A percentile compares a stretch with the other conserved stretches of the same genome.
These are phyloP conservation scores for Dactylellina haptotyla DNA, from an alignment of 2,329 filamentous ascomycete genomes.

Conservation along the genomic window DNA sequence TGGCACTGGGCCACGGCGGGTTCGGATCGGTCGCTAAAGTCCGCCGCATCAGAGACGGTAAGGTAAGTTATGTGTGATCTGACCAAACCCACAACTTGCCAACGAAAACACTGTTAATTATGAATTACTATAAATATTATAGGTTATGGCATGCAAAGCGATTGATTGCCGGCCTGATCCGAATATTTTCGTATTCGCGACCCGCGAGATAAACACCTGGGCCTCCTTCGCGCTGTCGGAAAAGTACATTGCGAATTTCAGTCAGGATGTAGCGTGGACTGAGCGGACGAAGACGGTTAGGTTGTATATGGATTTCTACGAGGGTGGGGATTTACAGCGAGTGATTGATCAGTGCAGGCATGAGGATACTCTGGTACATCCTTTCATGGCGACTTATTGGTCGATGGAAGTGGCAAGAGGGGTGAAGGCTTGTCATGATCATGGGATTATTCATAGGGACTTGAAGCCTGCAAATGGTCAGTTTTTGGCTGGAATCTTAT, in stretches of 20 bases:
- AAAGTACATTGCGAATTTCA: constrained; percentile 24
- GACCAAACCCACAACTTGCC: too few species aligned
- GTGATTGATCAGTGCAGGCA: constrained; percentile 14
- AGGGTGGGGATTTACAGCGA: constrained; percentile 25
- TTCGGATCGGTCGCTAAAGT: too few species aligned
- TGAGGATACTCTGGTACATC: constrained; percentile 15
- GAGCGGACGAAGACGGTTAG: constrained; percentile 14
- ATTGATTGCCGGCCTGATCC: constrained; percentile 21
- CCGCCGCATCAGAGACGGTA: too few species aligned
- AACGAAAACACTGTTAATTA: too few species aligned
- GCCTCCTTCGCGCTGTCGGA: constrained; percentile 16
- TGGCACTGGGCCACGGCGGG: too few species aligned
- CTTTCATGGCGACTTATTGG: constrained; percentile 37
- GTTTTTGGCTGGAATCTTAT: background rate
- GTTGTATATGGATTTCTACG: constrained; percentile 35
- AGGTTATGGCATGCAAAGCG: constrained; percentile 45
- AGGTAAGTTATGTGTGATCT: too few species aligned
- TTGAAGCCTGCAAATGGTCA: constrained; percentile 37
- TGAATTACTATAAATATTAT: too few species aligned
- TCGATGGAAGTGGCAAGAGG: constrained; percentile 37
- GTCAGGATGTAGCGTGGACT: constrained; percentile 10
- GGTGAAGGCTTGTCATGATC: constrained; percentile 35
- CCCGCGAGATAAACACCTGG: constrained; percentile 14
- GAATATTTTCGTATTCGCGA: background rate
- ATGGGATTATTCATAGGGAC: constrained; percentile 40